Percentiles rank a stretch among this genome's conserved stretches.
Evolutionary conservation across 2,329 filamentous ascomycete genomes (phyloP).

Genomic region (Neofusicoccum kwambonambiense): DNA sequence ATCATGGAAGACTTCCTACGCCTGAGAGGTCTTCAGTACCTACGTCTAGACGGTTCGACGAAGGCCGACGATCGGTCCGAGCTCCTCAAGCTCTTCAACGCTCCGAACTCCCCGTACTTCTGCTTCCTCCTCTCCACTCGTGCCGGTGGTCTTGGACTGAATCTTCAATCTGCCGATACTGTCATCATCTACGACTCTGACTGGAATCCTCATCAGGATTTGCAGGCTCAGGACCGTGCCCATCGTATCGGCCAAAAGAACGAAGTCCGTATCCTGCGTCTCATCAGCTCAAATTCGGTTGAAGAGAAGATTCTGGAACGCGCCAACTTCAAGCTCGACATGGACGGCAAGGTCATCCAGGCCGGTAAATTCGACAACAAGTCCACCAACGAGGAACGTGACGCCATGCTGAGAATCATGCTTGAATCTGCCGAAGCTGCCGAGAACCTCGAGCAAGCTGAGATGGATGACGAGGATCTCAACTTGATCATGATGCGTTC

Average conservation of each 20-base stretch:
- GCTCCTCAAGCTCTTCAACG: slow-evolving; percentile 84
- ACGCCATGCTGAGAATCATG: slow-evolving; percentile 91
- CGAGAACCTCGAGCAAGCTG: slow-evolving; percentile 78
- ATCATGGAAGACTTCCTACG: slow-evolving; percentile 99
- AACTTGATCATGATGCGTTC: slow-evolving; percentile 91
- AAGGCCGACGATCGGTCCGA: slow-evolving; percentile 97
- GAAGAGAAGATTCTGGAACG: slow-evolving; percentile 98
- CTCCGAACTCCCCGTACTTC: slow-evolving; percentile 86
- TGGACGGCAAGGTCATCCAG: slow-evolving; percentile 99
- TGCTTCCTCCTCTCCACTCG: slow-evolving; percentile 98
- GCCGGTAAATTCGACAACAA: slow-evolving; percentile 99
- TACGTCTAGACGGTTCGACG: slow-evolving; percentile 93
- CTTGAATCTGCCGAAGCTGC: slow-evolving; percentile 74
- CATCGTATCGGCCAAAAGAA: slow-evolving; percentile 99
- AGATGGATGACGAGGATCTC: slow-evolving; percentile 98
- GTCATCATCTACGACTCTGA: slow-evolving; percentile 99
- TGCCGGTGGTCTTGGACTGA: slow-evolving; percentile 95
- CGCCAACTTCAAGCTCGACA: slow-evolving; percentile 96
- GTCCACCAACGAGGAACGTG: slow-evolving; percentile 96
- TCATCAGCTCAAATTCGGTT: slow-evolving; percentile 95
- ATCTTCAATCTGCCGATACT: slow-evolving; percentile 94
- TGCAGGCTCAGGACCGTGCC: slow-evolving; percentile 98
- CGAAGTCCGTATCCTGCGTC: slow-evolving; percentile 90
- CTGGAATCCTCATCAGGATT: slow-evolving; percentile 99
- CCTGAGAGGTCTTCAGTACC: slow-evolving; percentile 76